Base-by-base conservation (phyloP, 2,329 filamentous ascomycete species). In the Graphium sp. region DNA sequence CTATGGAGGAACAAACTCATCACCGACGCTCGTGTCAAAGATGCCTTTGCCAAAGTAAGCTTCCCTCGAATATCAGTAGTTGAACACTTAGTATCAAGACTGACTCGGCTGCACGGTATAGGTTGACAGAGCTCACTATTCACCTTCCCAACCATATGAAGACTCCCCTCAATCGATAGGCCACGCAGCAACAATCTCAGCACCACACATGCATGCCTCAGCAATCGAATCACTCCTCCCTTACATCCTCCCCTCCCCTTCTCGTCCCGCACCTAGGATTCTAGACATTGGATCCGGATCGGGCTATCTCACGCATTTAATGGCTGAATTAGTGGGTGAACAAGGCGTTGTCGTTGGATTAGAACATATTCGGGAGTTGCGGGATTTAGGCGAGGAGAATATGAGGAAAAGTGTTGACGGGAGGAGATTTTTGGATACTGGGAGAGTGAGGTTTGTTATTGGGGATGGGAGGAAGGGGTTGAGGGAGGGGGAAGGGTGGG, bases 121-220 rank as follows among this genome's bases (percentile, higher is more conserved):
- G 75, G 83, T 95, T 45, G 87, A 98, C 52, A 72, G 89, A 35
- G 84, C 69, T 1, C 69, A 95, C 52, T 95, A 87, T 53, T 68
- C 79, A 10, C 79, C 81, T 4, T 44, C 51, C 0, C 49, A 49
- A 7, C 72, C 89, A 3, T 95, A 95, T 46, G 48, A 60, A 32
- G 66, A 71, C 49, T 55, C 53, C 0, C 66, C 64, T 0, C 65
- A 71, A 37, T 40, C 53, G 34, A 68, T 72, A 49, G 65, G 66
- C 35, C 50, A 67, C 46, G 38, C 37, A 6, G 66, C 62, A 24
- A 71, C 66, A 42, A 72, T 72, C 36, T 64, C 58, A 2, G 66
- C 66, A 2, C 66, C 66, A 17, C 66, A 72, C 48, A 72, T 72
- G 66, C 66, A 72, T 46, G 66, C 65, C 34, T 49, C 54, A 7